Base-by-base conservation (phyloP, 495 filamentous ascomycete species). In the Aspergillus asperescens region DNA sequence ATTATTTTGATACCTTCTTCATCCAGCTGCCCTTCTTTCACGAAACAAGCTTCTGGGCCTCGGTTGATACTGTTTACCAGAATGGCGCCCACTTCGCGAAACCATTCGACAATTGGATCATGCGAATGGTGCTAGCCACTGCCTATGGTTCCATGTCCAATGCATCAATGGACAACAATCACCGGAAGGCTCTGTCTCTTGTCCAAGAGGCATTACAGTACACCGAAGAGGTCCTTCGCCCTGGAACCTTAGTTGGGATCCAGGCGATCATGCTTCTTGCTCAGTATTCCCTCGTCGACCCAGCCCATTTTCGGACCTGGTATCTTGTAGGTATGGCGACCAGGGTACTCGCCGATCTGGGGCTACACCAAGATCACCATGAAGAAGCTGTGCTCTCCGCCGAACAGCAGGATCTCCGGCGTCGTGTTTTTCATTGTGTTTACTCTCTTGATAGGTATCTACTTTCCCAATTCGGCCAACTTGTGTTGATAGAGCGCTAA, bases 41-140 rank as follows among this genome's bases (percentile, higher is more conserved):
- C 7, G 88, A 91, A 61, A 81, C 85, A 0, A 77, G 68, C 40
- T 79, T 96, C 39, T 87, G 85, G 65, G 78, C 80, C 19, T 84
- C 89, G 5, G 77, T 95, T 8, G 85, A 92, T 61, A 82, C 82
- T 15, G 76, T 95, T 7, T 96, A 96, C 64, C 76, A 82, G 52
- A 74, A 79, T 44, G 77, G 80, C 13, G 70, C 72, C 24, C 77
- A 77, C 16, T 71, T 77, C 28, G 82, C 87, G 5, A 82, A 79
- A 34, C 81, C 86, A 13, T 80, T 85, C 43, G 89, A 97, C 53
- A 79, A 85, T 60, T 97, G 87, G 84, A 83, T 84, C 13, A 75
- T 95, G 25, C 88, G 87, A 59, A 87, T 96, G 86, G 87, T 95
- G 4, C 74, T 97, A 7, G 92, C 90, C 9, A 87, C 94, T 35